Conservation (phyloP, 2,329 filamentous ascomycete species). For the Penicillium sp. region DNA sequence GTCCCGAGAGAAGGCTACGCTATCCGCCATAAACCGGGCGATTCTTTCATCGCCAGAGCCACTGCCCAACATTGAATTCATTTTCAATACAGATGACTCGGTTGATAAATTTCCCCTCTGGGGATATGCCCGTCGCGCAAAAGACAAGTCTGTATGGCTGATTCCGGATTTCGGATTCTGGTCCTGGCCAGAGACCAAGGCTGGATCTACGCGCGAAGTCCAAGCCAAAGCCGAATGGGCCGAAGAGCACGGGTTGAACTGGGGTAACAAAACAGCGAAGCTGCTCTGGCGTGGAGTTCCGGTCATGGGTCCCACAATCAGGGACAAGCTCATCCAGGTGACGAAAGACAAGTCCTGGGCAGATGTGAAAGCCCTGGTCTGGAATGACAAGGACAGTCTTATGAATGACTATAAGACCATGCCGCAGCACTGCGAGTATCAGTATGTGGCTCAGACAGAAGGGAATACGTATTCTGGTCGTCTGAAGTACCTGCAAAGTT, state of each 20-base stretch:
- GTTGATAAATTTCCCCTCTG: conserved; percentile 43
- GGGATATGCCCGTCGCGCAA: conserved; percentile 36
- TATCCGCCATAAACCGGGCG: conserved; percentile 46
- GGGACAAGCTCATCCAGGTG: too few relatives aligned
- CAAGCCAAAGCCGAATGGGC: conserved; percentile 25
- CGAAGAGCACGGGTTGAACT: conserved; percentile 12
- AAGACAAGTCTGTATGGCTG: conserved; percentile 44
- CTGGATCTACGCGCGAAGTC: conserved; percentile 21
- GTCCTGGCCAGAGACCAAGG: conserved; percentile 39
- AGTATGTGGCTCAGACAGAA: too few relatives aligned
- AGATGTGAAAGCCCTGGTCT: too few relatives aligned
- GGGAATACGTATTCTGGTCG: too few relatives aligned
- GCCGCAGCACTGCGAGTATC: too few relatives aligned
- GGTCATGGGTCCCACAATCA: too few relatives aligned
- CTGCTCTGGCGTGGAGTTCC: too few relatives aligned
- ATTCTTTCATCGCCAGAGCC: conserved; percentile 35
- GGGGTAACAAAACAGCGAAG: too few relatives aligned
- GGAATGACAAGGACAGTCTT: too few relatives aligned
- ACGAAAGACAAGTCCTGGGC: too few relatives aligned
- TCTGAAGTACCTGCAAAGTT: conserved; percentile 52
- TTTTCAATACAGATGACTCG: conserved; percentile 38
- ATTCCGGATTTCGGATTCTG: conserved; percentile 53
- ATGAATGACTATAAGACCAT: too few relatives aligned
- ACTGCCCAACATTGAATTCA: conserved; percentile 46
- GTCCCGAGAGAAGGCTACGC: conserved; percentile 32